A percentile compares a stretch with the other conserved stretches of the same genome.
These are phyloP conservation scores for Amphirosellinia nigrospora DNA, from an alignment of 495 filamentous ascomycete genomes.

Conservation along the genomic window DNA sequence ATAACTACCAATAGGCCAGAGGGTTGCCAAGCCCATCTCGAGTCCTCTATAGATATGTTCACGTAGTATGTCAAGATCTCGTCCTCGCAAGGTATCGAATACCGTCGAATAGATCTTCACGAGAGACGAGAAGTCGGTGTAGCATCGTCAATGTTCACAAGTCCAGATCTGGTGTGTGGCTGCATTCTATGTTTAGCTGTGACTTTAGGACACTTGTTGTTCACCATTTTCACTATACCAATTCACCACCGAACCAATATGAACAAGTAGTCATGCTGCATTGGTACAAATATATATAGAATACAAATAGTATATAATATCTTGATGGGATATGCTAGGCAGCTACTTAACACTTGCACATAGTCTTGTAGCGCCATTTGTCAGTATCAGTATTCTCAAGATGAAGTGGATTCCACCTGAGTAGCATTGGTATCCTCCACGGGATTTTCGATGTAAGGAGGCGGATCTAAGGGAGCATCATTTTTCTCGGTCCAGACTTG, in stretches of 20 bases:
- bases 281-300: neutral
- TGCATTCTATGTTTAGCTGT: neutral
- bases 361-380: neutral
- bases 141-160: neutral
- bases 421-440: neutral
- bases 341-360: conserved; percentile 1
- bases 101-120: neutral
- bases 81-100: neutral
- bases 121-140: neutral
- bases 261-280: neutral
- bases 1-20: neutral
- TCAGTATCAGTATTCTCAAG: neutral
- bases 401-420: neutral
- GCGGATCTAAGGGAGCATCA: conserved; percentile 47
- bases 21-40: neutral
- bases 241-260: neutral
- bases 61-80: too few relatives aligned
- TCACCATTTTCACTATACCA: neutral
- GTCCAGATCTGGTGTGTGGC: neutral
- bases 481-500: conserved; percentile 62
- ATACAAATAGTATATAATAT: neutral
- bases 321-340: neutral
- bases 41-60: neutral
- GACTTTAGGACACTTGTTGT: neutral
- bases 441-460: conserved; percentile 41